Evolutionary conservation across 1,139 yeast genomes (phyloP).

Genomic region (Hyphopichia wangnamkhiaoensis): DNA sequence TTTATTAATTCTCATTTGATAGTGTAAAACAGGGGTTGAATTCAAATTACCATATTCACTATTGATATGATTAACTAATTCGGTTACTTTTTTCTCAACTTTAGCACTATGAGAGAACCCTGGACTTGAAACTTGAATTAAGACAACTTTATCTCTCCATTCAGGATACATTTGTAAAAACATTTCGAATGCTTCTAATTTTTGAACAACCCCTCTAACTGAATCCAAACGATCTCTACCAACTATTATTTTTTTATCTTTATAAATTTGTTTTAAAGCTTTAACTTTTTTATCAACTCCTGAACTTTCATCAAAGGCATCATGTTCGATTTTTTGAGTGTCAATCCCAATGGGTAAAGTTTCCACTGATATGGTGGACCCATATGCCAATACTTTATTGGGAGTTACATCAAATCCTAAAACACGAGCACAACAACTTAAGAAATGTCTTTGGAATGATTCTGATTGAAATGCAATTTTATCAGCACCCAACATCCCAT

Average conservation of each 20-base stretch:
- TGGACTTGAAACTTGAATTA: conserved; percentile 91
- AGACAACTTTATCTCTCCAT: conserved; percentile 83
- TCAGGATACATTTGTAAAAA: conserved; percentile 89
- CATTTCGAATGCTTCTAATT: conserved; percentile 76
- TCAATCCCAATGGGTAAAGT: conserved; percentile 89
- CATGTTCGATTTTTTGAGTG: conserved; percentile 60
- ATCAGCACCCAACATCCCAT: conserved; percentile 90
- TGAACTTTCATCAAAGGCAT: conserved; percentile 40
- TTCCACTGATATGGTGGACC: conserved; percentile 70
- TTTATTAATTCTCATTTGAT: conserved; percentile 83
- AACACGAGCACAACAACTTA: conserved; percentile 83
- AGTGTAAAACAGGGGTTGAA: conserved; percentile 84
- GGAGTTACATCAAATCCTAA: conserved; percentile 68
- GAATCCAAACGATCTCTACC: conserved; percentile 82
- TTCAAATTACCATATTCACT: conserved; percentile 80
- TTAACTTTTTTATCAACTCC: conserved; percentile 38
- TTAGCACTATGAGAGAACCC: conserved; percentile 57
- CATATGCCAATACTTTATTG: conserved; percentile 68
- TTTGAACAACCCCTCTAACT: conserved; percentile 82
- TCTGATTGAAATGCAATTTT: conserved; percentile 83
- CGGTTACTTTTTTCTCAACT: conserved; percentile 78
- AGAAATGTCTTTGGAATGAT: conserved; percentile 85
- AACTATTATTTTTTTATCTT: conserved; percentile 72
- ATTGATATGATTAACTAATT: conserved; percentile 76
- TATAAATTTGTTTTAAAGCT: conserved; percentile 66